phyloP scores from a whole-genome alignment of 1,284 basidiomycete genomes.

The Xerocomus nothofagi region DNA sequence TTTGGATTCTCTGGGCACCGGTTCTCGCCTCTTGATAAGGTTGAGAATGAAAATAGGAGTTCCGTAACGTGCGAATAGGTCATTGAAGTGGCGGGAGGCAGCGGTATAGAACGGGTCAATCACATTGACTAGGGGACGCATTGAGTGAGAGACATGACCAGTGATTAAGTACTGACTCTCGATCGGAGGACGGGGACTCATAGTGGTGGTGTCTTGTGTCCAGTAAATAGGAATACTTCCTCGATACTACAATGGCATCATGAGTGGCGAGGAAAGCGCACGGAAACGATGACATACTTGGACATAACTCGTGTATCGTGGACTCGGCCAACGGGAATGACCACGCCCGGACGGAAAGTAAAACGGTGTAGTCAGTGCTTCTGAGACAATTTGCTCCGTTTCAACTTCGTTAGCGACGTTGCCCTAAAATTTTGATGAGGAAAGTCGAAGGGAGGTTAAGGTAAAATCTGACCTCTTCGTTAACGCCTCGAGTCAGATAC shows the following conservation, averaged over 20 bases:
- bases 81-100: slow-evolving; percentile 92
- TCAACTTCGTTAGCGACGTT: slow-evolving; percentile 99
- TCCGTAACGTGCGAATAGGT: slow-evolving; percentile 90
- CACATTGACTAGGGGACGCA: slow-evolving; percentile 68
- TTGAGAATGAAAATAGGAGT: slow-evolving; percentile 93
- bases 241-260: slow-evolving; percentile 60
- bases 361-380: slow-evolving; percentile 90
- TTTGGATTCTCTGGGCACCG: slow-evolving; percentile 90
- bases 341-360: slow-evolving; percentile 57
- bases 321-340: slow-evolving; percentile 58
- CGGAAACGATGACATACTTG: slow-evolving; percentile 48
- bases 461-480: slow-evolving; percentile 66
- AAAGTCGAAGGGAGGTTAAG: neutral
- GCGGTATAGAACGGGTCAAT: slow-evolving; percentile 96
- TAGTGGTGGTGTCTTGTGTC: slow-evolving; percentile 91
- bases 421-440: slow-evolving; percentile 56
- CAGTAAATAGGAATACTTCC: slow-evolving; percentile 96
- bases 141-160: slow-evolving; percentile 3
- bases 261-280: neutral
- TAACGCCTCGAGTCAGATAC: slow-evolving; percentile 93
- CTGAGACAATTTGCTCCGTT: slow-evolving; percentile 97
- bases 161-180: slow-evolving; percentile 64
- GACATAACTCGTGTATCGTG: slow-evolving; percentile 93
- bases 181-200: slow-evolving; percentile 92
- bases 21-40: slow-evolving; percentile 85